These are phyloP conservation scores for Zychaea mexicana DNA, from an alignment of 371 early-diverging fungal genomes.

Conservation along the genomic window DNA sequence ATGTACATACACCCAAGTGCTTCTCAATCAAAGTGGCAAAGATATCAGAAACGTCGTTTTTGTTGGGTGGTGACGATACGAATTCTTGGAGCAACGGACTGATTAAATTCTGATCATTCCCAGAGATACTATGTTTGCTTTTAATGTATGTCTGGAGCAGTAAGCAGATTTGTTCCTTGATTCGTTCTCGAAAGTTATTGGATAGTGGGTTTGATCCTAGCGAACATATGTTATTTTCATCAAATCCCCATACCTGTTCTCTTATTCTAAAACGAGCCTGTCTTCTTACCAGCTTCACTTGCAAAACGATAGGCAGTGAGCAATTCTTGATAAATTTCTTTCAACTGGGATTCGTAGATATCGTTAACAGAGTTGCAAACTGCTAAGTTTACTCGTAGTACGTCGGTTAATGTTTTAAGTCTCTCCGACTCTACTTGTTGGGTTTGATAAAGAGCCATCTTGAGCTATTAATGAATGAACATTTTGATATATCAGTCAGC, in stretches of 20 bases:
- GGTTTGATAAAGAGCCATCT: background rate
- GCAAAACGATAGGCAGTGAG: background rate
- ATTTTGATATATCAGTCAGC: constrained; percentile 10
- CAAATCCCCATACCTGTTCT: too few species aligned
- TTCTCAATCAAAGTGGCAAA: constrained; percentile 5
- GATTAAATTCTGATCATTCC: background rate
- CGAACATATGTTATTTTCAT: background rate
- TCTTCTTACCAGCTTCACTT: background rate
- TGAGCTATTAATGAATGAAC: too few species aligned
- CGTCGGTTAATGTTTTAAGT: background rate
- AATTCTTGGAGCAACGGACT: background rate
- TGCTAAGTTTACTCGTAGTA: constrained; percentile 3
- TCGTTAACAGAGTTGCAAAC: background rate
- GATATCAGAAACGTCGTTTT: constrained; percentile 9
- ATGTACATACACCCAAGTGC: constrained; percentile 10
- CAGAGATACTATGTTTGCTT: background rate
- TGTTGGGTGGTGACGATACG: constrained; percentile 1
- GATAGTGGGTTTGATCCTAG: background rate
- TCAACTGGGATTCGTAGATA: background rate
- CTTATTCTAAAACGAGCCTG: background rate
- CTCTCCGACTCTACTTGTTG: background rate
- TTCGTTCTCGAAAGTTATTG: background rate
- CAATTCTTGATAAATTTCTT: background rate
- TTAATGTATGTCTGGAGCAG: background rate
- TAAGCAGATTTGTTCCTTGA: background rate